phyloP scores from a whole-genome alignment of 2,329 filamentous ascomycete species.

The Colletotrichum tamarilloi region DNA sequence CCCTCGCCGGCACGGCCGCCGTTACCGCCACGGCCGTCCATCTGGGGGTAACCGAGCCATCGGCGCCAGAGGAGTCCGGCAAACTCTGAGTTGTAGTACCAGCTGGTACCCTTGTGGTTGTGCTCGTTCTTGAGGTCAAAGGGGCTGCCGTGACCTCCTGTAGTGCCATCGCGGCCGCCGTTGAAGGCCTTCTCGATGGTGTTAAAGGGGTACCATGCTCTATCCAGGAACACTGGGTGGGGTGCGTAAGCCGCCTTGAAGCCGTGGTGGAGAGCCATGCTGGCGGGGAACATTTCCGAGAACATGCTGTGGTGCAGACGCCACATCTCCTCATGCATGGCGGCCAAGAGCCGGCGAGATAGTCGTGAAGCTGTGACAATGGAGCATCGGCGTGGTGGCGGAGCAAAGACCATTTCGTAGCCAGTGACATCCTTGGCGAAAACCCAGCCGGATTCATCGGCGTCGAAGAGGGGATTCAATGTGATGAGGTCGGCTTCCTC shows the following conservation, averaged over 20 bases:
- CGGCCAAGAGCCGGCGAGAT: slow-evolving; percentile 71
- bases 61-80: slow-evolving; percentile 81
- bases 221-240: slow-evolving; percentile 83
- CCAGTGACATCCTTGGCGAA: slow-evolving; percentile 77
- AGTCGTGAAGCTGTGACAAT: slow-evolving; percentile 79
- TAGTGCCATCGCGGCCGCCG: slow-evolving; percentile 74
- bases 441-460: slow-evolving; percentile 77
- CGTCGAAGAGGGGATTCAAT: slow-evolving; percentile 81
- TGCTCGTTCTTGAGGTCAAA: slow-evolving; percentile 79
- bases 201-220: slow-evolving; percentile 75
- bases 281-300: slow-evolving; percentile 82
- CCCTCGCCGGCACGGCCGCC: slow-evolving; percentile 62
- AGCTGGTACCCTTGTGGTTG: slow-evolving; percentile 84
- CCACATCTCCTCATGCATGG: slow-evolving; percentile 81
- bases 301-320: slow-evolving; percentile 78
- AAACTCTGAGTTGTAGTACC: slow-evolving; percentile 87
- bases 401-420: slow-evolving; percentile 64
- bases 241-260: slow-evolving; percentile 84
- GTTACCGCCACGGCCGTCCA: slow-evolving; percentile 60
- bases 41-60: slow-evolving; percentile 75
- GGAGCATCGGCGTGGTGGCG: slow-evolving; percentile 75
- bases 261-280: slow-evolving; percentile 78
- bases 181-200: slow-evolving; percentile 85
- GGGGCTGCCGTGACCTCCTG: slow-evolving; percentile 72
- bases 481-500: slow-evolving; percentile 82